Conservation (phyloP, 2,329 filamentous ascomycete genomes). For the Aspergillus candidus region DNA sequence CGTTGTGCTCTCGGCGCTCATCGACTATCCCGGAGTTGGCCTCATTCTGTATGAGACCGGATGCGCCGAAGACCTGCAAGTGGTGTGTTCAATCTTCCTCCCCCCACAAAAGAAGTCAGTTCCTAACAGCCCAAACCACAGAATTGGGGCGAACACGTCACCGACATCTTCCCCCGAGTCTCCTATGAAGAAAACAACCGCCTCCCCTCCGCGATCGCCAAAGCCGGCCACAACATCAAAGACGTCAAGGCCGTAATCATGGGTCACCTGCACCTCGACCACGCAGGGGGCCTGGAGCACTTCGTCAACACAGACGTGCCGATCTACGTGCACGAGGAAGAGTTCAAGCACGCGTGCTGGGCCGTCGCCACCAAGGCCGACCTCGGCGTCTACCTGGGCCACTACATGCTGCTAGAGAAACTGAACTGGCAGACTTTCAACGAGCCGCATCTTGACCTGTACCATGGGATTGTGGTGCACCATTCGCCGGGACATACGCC, state of each 20-base stretch:
- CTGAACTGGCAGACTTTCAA: constrained; percentile 42
- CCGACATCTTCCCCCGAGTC: constrained; percentile 36
- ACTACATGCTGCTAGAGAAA: constrained; percentile 31
- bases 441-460: constrained; percentile 35
- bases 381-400: constrained; percentile 34
- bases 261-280: constrained; percentile 45
- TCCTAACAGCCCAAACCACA: constrained; percentile 1
- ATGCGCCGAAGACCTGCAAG: constrained; percentile 38
- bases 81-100: constrained; percentile 18
- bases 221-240: constrained; percentile 39
- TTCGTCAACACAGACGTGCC: constrained; percentile 40
- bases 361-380: constrained; percentile 39
- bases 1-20: constrained; percentile 39
- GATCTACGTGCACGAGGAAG: constrained; percentile 45
- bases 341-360: constrained; percentile 44
- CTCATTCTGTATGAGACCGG: constrained; percentile 45
- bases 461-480: constrained; percentile 34
- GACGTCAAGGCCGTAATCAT: constrained; percentile 45
- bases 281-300: constrained; percentile 44
- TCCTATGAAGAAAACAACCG: constrained; percentile 28
- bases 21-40: constrained; percentile 41
- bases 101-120: too few species aligned
- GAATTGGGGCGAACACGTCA: constrained; percentile 31
- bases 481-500: constrained; percentile 35
- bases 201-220: constrained; percentile 32